phyloP scores from a whole-genome alignment of 495 filamentous ascomycete species.

The Chaetomium tenue region DNA sequence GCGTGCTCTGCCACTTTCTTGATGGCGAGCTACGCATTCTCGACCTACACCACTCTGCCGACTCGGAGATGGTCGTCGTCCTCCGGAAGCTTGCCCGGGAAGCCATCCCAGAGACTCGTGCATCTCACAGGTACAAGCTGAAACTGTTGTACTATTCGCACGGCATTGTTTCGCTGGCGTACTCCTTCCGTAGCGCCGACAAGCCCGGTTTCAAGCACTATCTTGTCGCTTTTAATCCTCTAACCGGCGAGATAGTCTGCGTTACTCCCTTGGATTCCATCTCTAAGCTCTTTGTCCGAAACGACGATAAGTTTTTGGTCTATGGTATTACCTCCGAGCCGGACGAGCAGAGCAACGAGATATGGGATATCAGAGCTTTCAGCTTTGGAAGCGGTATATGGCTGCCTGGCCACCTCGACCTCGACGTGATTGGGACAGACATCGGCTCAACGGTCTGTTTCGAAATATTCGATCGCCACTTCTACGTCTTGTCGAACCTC shows the following conservation, averaged over 20 bases:
- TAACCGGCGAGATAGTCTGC: slow-evolving; percentile 42
- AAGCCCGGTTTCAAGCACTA: slow-evolving; percentile 37
- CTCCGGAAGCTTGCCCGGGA: slow-evolving; percentile 48
- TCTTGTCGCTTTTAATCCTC: slow-evolving; percentile 61
- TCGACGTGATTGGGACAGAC: slow-evolving; percentile 61
- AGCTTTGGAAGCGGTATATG: slow-evolving; percentile 42
- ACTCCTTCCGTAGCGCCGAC: slow-evolving; percentile 40
- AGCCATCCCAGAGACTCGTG: slow-evolving; percentile 32
- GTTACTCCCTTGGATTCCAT: slow-evolving; percentile 46
- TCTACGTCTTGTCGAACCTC: slow-evolving; percentile 72
- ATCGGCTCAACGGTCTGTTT: slow-evolving; percentile 69
- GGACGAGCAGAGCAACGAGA: slow-evolving; percentile 50
- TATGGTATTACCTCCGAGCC: slow-evolving; percentile 61
- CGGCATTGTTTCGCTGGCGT: slow-evolving; percentile 59
- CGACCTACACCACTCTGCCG: slow-evolving; percentile 54
- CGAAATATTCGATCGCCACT: slow-evolving; percentile 63
- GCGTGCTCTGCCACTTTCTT: slow-evolving; percentile 61
- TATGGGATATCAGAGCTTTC: slow-evolving; percentile 62
- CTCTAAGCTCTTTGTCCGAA: slow-evolving; percentile 64
- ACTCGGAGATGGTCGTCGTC: slow-evolving; percentile 58
- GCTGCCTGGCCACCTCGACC: slow-evolving; percentile 43
- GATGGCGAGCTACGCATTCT: slow-evolving; percentile 60
- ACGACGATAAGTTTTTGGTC: slow-evolving; percentile 63
- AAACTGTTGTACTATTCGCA: slow-evolving; percentile 61
- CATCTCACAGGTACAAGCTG: slow-evolving; percentile 48